phyloP scores from a whole-genome alignment of 1,139 yeast genomes.

The Yamadazyma diospyri region DNA sequence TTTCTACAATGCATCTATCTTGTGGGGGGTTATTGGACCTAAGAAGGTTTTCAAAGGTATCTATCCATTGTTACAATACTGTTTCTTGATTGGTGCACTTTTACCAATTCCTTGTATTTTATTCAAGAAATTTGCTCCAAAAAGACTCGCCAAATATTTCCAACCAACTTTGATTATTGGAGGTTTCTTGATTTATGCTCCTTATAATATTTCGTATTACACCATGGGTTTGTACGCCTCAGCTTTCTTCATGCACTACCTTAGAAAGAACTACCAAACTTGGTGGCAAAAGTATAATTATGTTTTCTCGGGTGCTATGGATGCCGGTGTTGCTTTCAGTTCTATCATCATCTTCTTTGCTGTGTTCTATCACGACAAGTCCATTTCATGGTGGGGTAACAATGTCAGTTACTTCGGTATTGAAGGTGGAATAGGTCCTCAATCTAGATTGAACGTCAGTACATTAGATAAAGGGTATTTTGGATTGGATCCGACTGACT shows the following conservation, averaged over 20 bases:
- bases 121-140: slow-evolving; percentile 35
- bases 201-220: slow-evolving; percentile 54
- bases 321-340: slow-evolving; percentile 60
- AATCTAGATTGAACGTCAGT: slow-evolving; percentile 28
- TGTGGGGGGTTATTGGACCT: slow-evolving; percentile 68
- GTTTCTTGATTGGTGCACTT: slow-evolving; percentile 54
- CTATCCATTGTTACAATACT: slow-evolving; percentile 46
- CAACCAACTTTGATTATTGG: slow-evolving; percentile 45
- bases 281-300: slow-evolving; percentile 70
- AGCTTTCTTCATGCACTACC: slow-evolving; percentile 47
- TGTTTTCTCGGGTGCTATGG: slow-evolving; percentile 53
- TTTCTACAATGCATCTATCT: slow-evolving; percentile 51
- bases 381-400: slow-evolving; percentile 61
- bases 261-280: slow-evolving; percentile 42
- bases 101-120: slow-evolving; percentile 42
- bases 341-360: slow-evolving; percentile 56
- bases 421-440: slow-evolving; percentile 32
- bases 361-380: slow-evolving; percentile 40
- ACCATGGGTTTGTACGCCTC: slow-evolving; percentile 48
- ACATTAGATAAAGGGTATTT: slow-evolving; percentile 39
- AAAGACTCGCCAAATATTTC: slow-evolving; percentile 27
- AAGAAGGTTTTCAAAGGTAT: slow-evolving; percentile 45
- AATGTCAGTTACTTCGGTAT: slow-evolving; percentile 41
- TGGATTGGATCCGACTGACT: slow-evolving; percentile 17
- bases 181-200: slow-evolving; percentile 44